These are phyloP conservation scores for Leccinum sublutescens DNA, from an alignment of 768 basidiomycete species.

Conservation along the genomic window DNA sequence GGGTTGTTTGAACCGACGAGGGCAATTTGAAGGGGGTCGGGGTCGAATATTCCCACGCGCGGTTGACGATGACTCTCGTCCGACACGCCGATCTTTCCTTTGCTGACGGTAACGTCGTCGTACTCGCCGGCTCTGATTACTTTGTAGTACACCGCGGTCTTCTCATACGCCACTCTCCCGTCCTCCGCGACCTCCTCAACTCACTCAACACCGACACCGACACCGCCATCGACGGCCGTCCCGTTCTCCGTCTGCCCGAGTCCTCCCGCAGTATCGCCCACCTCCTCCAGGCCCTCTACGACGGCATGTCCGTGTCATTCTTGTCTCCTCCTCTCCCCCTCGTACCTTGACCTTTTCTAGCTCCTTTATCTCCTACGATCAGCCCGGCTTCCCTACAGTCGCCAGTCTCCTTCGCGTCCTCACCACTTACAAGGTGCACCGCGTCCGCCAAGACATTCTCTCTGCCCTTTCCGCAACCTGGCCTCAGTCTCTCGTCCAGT, in stretches of 20 bases:
- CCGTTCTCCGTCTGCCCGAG: slow-evolving; percentile 55
- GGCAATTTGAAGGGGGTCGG: slow-evolving; percentile 15
- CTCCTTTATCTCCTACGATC: slow-evolving; percentile 46
- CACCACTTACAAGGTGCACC: slow-evolving; percentile 61
- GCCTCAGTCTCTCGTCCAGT: slow-evolving; percentile 60
- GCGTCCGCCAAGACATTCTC: slow-evolving; percentile 57
- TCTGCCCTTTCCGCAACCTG: slow-evolving; percentile 51
- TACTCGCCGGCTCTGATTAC: slow-evolving; percentile 55
- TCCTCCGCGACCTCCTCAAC: slow-evolving; percentile 43
- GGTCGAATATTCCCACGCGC: slow-evolving; percentile 18
- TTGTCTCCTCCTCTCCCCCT: background rate
- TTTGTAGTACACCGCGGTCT: slow-evolving; percentile 71
- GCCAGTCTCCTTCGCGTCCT: slow-evolving; percentile 60
- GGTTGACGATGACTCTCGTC: slow-evolving; percentile 25
- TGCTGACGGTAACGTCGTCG: slow-evolving; percentile 65
- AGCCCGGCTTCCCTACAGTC: slow-evolving; percentile 49
- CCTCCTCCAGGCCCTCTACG: slow-evolving; percentile 67
- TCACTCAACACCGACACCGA: slow-evolving; percentile 21
- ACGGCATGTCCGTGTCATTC: slow-evolving; percentile 54
- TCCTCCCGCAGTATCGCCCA: slow-evolving; percentile 52
- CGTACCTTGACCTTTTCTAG: slow-evolving; percentile 32
- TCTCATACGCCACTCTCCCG: slow-evolving; percentile 59
- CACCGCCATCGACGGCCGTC: slow-evolving; percentile 49
- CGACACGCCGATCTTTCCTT: slow-evolving; percentile 60
- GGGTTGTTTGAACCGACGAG: background rate